Evolutionary conservation across 2,329 filamentous ascomycete genomes (phyloP).

Genomic region (Penicillium sp.): DNA sequence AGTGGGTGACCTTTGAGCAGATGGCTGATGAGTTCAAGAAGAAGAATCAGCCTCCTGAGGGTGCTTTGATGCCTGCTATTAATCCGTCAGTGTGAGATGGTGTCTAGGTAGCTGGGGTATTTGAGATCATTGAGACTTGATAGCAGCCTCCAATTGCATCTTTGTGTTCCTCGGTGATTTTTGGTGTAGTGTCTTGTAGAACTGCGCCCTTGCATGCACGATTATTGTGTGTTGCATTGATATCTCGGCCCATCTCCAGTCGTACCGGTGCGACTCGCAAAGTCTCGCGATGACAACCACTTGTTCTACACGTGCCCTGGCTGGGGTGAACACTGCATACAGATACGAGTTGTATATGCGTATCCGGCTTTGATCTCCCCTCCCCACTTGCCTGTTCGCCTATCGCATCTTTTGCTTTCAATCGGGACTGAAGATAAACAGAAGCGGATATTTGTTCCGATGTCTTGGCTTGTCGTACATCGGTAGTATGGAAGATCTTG

Average conservation of each 20-base stretch:
- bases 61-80: slow-evolving; percentile 25
- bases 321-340: not conserved
- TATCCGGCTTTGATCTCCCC: no score
- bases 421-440: not conserved
- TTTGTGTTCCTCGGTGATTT: not conserved
- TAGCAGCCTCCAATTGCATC: not conserved
- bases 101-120: not conserved
- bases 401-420: not conserved
- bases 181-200: not conserved
- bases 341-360: no score
- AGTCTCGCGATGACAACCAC: not conserved
- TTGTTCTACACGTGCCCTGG: not conserved
- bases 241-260: not conserved
- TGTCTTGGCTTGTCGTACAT: not conserved
- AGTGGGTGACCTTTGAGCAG: slow-evolving; percentile 56
- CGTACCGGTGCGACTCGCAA: not conserved
- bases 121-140: not conserved
- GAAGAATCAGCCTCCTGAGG: slow-evolving; percentile 24
- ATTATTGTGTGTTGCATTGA: not conserved
- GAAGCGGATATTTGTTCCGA: not conserved
- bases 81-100: not conserved
- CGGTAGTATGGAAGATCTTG: not conserved
- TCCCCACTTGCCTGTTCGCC: not conserved
- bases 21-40: slow-evolving; percentile 69
- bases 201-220: not conserved